Conservation (phyloP, 2,329 filamentous ascomycete genomes). For the Aspergillus sclerotialis region DNA sequence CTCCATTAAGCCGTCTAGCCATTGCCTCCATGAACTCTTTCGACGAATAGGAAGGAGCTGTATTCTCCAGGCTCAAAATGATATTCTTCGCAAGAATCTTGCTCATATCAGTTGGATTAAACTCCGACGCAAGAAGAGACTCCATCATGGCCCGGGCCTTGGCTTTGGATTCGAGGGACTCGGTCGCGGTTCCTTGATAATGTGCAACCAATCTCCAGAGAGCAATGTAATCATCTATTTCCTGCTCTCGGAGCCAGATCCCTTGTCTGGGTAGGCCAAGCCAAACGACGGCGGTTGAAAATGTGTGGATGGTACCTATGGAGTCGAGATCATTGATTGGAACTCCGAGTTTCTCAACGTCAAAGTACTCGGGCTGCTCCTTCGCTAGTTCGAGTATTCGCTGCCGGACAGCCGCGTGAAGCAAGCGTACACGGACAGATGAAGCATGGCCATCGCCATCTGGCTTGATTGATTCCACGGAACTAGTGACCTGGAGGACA, state of each 20-base stretch:
- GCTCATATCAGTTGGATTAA: constrained; percentile 57
- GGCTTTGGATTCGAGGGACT: constrained; percentile 50
- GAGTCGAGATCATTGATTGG: constrained; percentile 72
- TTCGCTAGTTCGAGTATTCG: constrained; percentile 55
- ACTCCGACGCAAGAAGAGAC: constrained; percentile 58
- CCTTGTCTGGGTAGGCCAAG: constrained; percentile 66
- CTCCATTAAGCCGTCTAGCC: constrained; percentile 64
- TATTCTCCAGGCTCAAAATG: constrained; percentile 58
- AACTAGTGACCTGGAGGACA: constrained; percentile 63
- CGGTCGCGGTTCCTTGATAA: constrained; percentile 62
- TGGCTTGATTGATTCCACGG: constrained; percentile 59
- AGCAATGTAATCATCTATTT: constrained; percentile 64
- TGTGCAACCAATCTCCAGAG: constrained; percentile 70
- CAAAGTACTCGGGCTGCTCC: constrained; percentile 56
- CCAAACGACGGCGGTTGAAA: constrained; percentile 62
- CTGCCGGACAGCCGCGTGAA: constrained; percentile 61
- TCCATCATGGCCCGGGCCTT: constrained; percentile 61
- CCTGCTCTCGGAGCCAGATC: constrained; percentile 55
- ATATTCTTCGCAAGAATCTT: constrained; percentile 67
- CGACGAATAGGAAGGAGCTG: constrained; percentile 59
- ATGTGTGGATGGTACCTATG: constrained; percentile 64
- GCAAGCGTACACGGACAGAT: constrained; percentile 60
- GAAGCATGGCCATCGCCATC: constrained; percentile 60
- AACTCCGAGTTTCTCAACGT: constrained; percentile 51
- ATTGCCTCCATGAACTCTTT: constrained; percentile 61